phyloP scores from a whole-genome alignment of 169 alveolate species.

The Plasmodium vivax region DNA sequence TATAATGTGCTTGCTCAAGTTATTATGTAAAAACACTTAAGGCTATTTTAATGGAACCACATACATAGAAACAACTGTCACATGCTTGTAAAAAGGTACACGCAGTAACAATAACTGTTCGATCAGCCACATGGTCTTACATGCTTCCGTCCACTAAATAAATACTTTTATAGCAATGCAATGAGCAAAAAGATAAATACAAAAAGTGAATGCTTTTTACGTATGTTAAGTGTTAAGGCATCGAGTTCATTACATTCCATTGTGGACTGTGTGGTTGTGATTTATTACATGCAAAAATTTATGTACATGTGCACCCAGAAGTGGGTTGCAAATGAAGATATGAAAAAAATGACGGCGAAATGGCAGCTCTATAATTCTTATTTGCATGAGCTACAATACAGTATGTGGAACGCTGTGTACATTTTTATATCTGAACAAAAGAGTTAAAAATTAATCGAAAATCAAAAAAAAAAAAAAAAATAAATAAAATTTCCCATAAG shows the following conservation, averaged over 20 bases:
- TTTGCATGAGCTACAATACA: not conserved
- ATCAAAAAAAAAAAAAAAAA: not conserved
- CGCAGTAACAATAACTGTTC: not conserved
- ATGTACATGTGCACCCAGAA: not conserved
- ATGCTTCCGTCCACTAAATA: not conserved
- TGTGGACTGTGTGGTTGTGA: not conserved
- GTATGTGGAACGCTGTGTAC: constrained; percentile 3
- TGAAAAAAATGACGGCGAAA: constrained; percentile 3
- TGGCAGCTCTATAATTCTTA: not conserved
- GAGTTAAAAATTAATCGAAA: constrained; percentile 10
- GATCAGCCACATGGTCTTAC: not conserved
- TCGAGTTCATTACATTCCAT: not conserved
- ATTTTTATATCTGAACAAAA: not conserved
- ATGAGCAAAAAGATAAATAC: not conserved
- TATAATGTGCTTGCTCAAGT: not conserved
- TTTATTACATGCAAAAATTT: not conserved
- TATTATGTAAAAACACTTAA: not conserved
- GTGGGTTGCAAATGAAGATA: not conserved
- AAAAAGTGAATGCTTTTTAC: not conserved
- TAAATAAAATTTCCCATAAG: not conserved
- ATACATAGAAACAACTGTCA: constrained; percentile 4
- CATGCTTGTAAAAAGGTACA: not conserved
- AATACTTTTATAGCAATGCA: not conserved
- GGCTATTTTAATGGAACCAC: constrained; percentile 40
- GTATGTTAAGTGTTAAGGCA: not conserved